Evolutionary conservation across 306 rosid genomes (phyloP).

Genomic region (Corylus americana): DNA sequence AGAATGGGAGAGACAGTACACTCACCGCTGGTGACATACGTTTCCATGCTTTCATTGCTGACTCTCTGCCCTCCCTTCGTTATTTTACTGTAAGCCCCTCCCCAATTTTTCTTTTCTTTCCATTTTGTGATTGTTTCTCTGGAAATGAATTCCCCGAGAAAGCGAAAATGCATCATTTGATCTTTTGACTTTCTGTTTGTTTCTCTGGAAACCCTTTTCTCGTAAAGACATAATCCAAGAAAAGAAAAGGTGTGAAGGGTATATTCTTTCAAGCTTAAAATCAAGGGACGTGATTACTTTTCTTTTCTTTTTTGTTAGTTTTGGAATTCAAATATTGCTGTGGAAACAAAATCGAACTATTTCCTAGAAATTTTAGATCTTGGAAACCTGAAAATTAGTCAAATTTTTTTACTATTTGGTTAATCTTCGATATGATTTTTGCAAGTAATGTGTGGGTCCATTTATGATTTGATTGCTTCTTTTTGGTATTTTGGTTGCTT

Average conservation of each 20-base stretch:
- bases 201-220: not conserved
- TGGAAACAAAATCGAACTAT: too few relatives aligned
- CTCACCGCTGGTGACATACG: slow-evolving; percentile 76
- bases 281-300: not conserved
- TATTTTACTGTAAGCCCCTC: slow-evolving; percentile 56
- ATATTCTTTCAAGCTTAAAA: too few relatives aligned
- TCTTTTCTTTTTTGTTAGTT: not conserved
- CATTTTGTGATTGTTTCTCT: not conserved
- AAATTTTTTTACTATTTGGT: too few relatives aligned
- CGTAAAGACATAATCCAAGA: too few relatives aligned
- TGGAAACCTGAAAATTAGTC: too few relatives aligned
- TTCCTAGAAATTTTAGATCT: too few relatives aligned
- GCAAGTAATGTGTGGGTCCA: too few relatives aligned
- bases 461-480: too few relatives aligned
- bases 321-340: not conserved
- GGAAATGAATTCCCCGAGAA: not conserved
- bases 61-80: slow-evolving; percentile 90
- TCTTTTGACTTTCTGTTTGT: not conserved
- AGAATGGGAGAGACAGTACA: slow-evolving; percentile 71
- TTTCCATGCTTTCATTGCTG: slow-evolving; percentile 78
- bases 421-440: too few relatives aligned
- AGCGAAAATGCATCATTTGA: not conserved
- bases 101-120: not conserved
- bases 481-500: too few relatives aligned
- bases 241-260: too few relatives aligned